Evolutionary conservation across 108 stramenopile genomes (phyloP).

Genomic region (Cyclotella baltica): DNA sequence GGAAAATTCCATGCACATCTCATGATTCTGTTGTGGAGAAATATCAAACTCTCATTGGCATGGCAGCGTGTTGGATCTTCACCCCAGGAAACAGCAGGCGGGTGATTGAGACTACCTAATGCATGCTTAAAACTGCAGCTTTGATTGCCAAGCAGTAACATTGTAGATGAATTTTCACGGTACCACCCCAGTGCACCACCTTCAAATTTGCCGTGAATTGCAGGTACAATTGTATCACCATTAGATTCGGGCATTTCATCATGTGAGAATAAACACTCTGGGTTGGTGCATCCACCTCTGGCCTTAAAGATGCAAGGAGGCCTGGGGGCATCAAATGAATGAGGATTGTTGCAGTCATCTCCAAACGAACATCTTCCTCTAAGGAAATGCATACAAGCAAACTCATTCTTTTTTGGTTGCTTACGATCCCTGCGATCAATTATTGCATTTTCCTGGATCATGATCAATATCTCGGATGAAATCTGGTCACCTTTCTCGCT

Average conservation of each 20-base stretch:
- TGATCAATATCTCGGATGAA: slow-evolving; percentile 18
- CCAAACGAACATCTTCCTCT: slow-evolving; percentile 40
- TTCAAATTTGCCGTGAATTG: slow-evolving; percentile 24
- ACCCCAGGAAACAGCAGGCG: slow-evolving; percentile 12
- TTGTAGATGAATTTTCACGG: slow-evolving; percentile 16
- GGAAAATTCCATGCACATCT: slow-evolving; percentile 35
- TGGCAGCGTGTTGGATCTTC: slow-evolving; percentile 18
- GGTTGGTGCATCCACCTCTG: slow-evolving; percentile 39
- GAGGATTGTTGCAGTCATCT: slow-evolving; percentile 36
- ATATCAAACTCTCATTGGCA: neutral
- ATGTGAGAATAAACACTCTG: slow-evolving; percentile 40
- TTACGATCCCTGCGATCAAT: slow-evolving; percentile 16
- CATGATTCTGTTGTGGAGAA: neutral
- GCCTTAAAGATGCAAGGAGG: slow-evolving; percentile 34
- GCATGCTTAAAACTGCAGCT: slow-evolving; percentile 16
- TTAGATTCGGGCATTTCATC: slow-evolving; percentile 7
- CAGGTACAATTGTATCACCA: slow-evolving; percentile 4
- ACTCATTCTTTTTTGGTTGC: slow-evolving; percentile 2
- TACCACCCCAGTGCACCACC: slow-evolving; percentile 33
- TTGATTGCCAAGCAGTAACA: slow-evolving; percentile 20
- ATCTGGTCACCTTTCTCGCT: slow-evolving; percentile 13
- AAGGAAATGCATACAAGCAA: slow-evolving; percentile 47
- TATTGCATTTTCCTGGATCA: slow-evolving; percentile 25
- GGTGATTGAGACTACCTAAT: slow-evolving; percentile 12
- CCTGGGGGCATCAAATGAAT: slow-evolving; percentile 33